Conservation (phyloP, 768 basidiomycete genomes). For the Naganishia antarctica region DNA sequence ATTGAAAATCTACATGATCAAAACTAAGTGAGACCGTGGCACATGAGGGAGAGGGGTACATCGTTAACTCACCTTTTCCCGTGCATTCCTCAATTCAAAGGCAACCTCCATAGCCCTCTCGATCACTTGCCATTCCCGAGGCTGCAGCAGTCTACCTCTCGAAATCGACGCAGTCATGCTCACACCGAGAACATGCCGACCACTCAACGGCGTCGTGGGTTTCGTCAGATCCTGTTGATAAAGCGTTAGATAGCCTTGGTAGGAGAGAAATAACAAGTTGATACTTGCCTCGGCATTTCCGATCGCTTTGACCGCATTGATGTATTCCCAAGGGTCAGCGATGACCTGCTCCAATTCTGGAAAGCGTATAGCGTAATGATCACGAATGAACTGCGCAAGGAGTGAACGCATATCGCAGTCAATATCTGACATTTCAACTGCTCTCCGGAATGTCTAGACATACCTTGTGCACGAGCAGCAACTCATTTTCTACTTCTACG, state of each 20-base stretch:
- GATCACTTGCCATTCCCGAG: conserved; percentile 72
- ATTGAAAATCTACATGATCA: conserved; percentile 73
- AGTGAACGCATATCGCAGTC: too few species aligned
- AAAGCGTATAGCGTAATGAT: conserved; percentile 91
- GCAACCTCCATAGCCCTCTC: conserved; percentile 83
- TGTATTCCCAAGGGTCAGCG: conserved; percentile 83
- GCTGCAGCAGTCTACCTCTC: conserved; percentile 65
- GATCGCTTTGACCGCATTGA: conserved; percentile 78
- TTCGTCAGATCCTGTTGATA: conserved; percentile 74
- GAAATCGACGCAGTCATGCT: conserved; percentile 92
- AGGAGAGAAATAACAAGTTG: too few species aligned
- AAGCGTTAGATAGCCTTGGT: too few species aligned
- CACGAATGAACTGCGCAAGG: conserved; percentile 78
- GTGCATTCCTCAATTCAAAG: conserved; percentile 77
- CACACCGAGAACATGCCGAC: conserved; percentile 88
- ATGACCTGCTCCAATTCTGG: conserved; percentile 96
- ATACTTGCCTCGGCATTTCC: conserved; percentile 61
- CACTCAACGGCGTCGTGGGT: conserved; percentile 70
- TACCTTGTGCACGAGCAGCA: conserved; percentile 94
- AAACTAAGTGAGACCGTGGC: not conserved
- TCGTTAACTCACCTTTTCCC: conserved; percentile 68
- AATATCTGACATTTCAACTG: not conserved
- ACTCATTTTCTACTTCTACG: conserved; percentile 97
- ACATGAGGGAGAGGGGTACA: too few species aligned
- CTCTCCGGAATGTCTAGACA: not conserved